Conservation (phyloP, 2,329 filamentous ascomycete genomes). For the Clarireedia sp. region DNA sequence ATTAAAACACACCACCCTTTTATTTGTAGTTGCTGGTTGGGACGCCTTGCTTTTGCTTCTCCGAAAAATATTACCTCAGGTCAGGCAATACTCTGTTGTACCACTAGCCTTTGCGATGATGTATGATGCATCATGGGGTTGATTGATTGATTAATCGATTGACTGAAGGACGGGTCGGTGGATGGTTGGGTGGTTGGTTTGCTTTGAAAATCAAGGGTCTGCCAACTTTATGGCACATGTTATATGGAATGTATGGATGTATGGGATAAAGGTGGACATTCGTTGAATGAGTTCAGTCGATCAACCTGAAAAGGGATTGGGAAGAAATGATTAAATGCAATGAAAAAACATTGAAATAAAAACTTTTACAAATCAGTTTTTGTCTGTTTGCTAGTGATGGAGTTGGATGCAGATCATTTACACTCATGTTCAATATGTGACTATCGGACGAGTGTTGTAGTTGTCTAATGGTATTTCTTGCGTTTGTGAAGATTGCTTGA, state of each 20-base stretch:
- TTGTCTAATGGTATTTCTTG: background rate
- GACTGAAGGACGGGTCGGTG: background rate
- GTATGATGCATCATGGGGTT: background rate
- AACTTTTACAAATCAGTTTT: too few relatives aligned
- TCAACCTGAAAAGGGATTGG: too few relatives aligned
- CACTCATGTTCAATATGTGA: too few relatives aligned
- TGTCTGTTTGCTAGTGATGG: background rate
- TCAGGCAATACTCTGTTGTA: conserved; percentile 7
- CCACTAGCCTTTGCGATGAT: conserved; percentile 5
- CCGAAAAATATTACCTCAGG: background rate
- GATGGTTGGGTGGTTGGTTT: background rate
- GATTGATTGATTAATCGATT: background rate
- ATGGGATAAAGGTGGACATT: background rate
- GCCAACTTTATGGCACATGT: background rate
- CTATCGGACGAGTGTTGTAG: too few relatives aligned
- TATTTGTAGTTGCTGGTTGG: background rate
- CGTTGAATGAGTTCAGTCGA: background rate
- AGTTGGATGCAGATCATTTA: background rate
- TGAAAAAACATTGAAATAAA: background rate
- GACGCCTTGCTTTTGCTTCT: background rate
- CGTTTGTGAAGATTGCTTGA: background rate
- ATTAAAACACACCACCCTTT: background rate
- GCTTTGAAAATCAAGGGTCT: background rate
- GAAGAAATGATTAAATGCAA: background rate
- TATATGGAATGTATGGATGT: background rate